Conservation (phyloP, 163 green algal genomes). For the Picocystis sp. region DNA sequence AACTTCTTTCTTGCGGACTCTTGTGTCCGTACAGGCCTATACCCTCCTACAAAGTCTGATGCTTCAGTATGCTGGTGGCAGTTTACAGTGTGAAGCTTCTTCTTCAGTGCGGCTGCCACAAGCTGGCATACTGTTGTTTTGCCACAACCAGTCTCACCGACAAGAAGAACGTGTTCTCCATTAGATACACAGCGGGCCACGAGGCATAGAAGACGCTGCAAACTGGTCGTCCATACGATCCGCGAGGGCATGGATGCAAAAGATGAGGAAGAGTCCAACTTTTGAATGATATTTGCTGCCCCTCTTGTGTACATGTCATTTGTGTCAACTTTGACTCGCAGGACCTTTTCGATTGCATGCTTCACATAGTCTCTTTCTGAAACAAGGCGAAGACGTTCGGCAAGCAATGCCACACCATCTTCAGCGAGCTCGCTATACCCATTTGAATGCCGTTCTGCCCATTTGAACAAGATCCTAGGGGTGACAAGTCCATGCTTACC, state of each 20-base stretch:
- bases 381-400: slow-evolving; percentile 62
- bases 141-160: slow-evolving; percentile 87
- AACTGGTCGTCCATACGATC: slow-evolving; percentile 85
- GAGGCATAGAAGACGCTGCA: slow-evolving; percentile 80
- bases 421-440: slow-evolving; percentile 67
- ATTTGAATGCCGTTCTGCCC: slow-evolving; percentile 30
- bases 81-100: slow-evolving; percentile 86
- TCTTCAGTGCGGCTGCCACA: slow-evolving; percentile 56
- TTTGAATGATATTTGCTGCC: too few species aligned
- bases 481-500: slow-evolving; percentile 94
- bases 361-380: slow-evolving; percentile 58
- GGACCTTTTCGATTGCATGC: slow-evolving; percentile 43
- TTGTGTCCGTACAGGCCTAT: slow-evolving; percentile 44
- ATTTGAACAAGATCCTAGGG: slow-evolving; percentile 87
- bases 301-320: slow-evolving; percentile 1
- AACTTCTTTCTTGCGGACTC: slow-evolving; percentile 6
- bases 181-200: slow-evolving; percentile 46
- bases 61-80: slow-evolving; percentile 98
- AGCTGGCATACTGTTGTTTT: slow-evolving; percentile 97
- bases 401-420: slow-evolving; percentile 78
- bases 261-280: too few species aligned
- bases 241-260: slow-evolving; percentile 21
- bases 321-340: slow-evolving; percentile 48
- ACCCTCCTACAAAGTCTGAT: slow-evolving; percentile 90
- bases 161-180: slow-evolving; percentile 73